phyloP scores from a whole-genome alignment of 768 basidiomycete species.

The Panellus pusillus region DNA sequence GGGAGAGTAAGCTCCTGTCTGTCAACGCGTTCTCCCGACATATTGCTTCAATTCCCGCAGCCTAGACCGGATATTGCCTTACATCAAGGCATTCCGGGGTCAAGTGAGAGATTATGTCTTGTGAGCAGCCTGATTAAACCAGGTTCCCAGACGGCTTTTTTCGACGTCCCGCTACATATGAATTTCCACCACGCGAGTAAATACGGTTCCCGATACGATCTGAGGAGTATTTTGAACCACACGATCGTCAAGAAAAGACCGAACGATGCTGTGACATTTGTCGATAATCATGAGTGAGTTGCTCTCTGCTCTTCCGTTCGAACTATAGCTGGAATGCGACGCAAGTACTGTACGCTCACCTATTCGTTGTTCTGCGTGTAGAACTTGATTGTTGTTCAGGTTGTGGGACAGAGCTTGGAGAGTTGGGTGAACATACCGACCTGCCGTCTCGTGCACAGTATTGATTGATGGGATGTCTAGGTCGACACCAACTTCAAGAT shows the following conservation, averaged over 20 bases:
- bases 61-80: constrained; percentile 51
- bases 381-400: constrained; percentile 29
- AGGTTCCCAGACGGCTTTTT: constrained; percentile 70
- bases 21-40: background rate
- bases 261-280: constrained; percentile 84
- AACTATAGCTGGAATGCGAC: background rate
- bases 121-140: background rate
- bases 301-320: constrained; percentile 4
- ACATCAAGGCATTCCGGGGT: constrained; percentile 63
- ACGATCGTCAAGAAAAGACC: constrained; percentile 71
- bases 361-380: background rate
- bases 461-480: constrained; percentile 35
- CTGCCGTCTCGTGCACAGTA: background rate
- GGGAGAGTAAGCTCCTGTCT: constrained; percentile 46
- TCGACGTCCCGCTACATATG: constrained; percentile 88
- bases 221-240: constrained; percentile 69
- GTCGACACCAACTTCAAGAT: constrained; percentile 71
- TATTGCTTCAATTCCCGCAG: constrained; percentile 30
- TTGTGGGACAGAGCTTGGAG: constrained; percentile 70
- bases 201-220: constrained; percentile 64
- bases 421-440: constrained; percentile 64
- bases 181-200: constrained; percentile 81
- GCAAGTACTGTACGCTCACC: constrained; percentile 57
- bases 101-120: constrained; percentile 43
- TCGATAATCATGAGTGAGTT: constrained; percentile 86